Base-by-base conservation (phyloP, 2,329 filamentous ascomycete species). In the Colletotrichum sojae region DNA sequence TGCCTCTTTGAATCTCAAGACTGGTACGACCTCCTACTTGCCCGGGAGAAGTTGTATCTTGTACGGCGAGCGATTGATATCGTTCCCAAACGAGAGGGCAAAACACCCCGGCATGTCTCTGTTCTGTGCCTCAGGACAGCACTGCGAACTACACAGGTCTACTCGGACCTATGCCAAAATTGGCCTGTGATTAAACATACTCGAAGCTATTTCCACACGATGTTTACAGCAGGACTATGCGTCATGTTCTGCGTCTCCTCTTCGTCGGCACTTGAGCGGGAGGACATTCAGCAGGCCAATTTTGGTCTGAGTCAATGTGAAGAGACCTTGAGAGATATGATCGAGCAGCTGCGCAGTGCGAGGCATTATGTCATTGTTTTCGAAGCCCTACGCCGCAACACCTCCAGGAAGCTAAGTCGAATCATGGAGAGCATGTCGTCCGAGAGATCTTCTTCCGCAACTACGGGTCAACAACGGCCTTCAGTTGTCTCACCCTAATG, bases 191-290 rank as follows among this genome's bases (percentile, higher is more conserved):
- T 84, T 43, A 83, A 81, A 0, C 83, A 80, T 62, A 84, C 83
- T 0, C 75, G 83, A n/a, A 83, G 81, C 53, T 85, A 85, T 68
- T 85, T 85, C 27, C 83, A 85, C 58, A 79, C 82, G 54, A 79
- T 85, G 3, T 85, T 85, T 54, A 82, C 82, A 0, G 82, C 83
- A 3, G 83, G 82, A 0, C 66, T 85, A 0, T 80, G 76, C 5
- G 74, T 82, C 1, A 78, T 82, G 63, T 78, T 75, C 65, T 74
- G 74, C 58, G 63, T 75, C 6, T 74, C 75, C 0, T 45, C 70
- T 1, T 48, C 66, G 5, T 45, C 58, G 13, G 45, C 57, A 1
- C 49, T 73, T 4, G 51, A 63, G 1, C 20, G 46, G 9, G 58
- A 49, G 8, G 52, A 58, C 12, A 58, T 65, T 4, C 27, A 63